These are phyloP conservation scores for Physaria fendleri DNA, from an alignment of 345 rosid genomes.

Conservation along the genomic window DNA sequence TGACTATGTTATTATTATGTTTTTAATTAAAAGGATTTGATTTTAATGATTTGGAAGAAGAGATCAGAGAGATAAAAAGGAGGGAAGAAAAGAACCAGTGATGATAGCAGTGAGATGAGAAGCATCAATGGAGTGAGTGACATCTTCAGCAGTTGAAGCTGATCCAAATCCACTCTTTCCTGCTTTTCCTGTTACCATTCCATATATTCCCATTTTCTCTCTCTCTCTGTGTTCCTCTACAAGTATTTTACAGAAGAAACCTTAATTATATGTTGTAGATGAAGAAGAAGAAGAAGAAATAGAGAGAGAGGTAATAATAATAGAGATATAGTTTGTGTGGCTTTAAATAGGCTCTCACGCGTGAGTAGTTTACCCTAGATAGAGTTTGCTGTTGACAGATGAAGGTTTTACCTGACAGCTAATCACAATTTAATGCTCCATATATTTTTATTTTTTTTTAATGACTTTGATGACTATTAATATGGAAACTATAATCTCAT, in stretches of 20 bases:
- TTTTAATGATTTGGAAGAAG: not conserved
- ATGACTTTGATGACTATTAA: too few relatives aligned
- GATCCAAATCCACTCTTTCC: constrained; percentile 95
- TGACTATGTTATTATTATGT: not conserved
- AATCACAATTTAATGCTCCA: constrained; percentile 3
- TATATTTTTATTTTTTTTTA: not conserved
- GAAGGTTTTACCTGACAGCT: constrained; percentile 12
- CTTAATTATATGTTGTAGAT: not conserved
- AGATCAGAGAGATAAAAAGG: not conserved
- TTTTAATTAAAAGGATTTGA: too few relatives aligned
- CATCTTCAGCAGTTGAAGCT: constrained; percentile 74
- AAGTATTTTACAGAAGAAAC: too few relatives aligned
- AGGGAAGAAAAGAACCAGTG: constrained; percentile 44
- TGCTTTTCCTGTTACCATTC: constrained; percentile 54
- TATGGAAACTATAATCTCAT: too few relatives aligned
- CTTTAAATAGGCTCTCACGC: constrained; percentile 24
- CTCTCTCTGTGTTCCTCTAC: not conserved
- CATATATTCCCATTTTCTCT: constrained; percentile 39
- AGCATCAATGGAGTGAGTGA: constrained; percentile 63
- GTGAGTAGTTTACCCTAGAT: not conserved
- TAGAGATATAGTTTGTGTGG: too few relatives aligned
- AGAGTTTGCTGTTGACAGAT: constrained; percentile 11
- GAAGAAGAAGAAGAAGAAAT: not conserved
- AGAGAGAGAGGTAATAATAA: too few relatives aligned
- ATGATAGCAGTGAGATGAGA: constrained; percentile 57